These are phyloP conservation scores for Lathyrus sativus DNA, from an alignment of 306 rosid genomes.

Conservation along the genomic window DNA sequence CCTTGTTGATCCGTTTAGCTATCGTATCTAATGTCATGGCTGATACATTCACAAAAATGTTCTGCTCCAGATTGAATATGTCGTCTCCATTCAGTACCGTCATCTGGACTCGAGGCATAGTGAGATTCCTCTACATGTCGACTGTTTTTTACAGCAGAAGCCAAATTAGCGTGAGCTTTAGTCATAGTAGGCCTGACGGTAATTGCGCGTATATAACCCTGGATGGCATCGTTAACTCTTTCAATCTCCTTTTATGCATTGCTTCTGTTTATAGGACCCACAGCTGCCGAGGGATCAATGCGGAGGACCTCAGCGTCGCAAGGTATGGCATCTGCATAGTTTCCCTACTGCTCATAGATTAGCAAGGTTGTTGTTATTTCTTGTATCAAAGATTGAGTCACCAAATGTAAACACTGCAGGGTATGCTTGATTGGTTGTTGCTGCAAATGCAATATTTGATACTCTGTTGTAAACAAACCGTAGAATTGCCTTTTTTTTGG, in stretches of 20 bases:
- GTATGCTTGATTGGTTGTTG: too few species aligned
- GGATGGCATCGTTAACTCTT: constrained; percentile 93
- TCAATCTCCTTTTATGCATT: constrained; percentile 97
- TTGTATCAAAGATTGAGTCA: too few species aligned
- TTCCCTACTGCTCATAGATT: too few species aligned
- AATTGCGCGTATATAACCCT: constrained; percentile 80
- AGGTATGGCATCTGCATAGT: constrained; percentile 91
- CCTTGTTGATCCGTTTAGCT: constrained; percentile 81
- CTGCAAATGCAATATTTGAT: too few species aligned
- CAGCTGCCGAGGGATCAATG: constrained; percentile 97
- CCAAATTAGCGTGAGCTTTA: constrained; percentile 98
- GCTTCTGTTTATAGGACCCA: constrained; percentile 96
- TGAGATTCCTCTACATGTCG: constrained; percentile 97
- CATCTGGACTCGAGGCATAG: constrained; percentile 94
- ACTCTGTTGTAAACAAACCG: too few species aligned
- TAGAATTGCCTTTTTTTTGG: too few species aligned
- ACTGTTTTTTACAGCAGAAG: constrained; percentile 96
- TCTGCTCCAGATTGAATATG: too few species aligned
- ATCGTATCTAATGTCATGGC: constrained; percentile 85
- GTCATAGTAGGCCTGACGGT: constrained; percentile 86
- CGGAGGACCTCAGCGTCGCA: too few species aligned
- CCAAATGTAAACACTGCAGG: too few species aligned
- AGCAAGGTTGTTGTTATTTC: too few species aligned
- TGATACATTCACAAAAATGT: constrained; percentile 88
- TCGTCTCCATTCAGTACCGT: constrained; percentile 94